Base-by-base conservation (phyloP, 805 yeast genomes). In the Metschnikowia proteae region DNA sequence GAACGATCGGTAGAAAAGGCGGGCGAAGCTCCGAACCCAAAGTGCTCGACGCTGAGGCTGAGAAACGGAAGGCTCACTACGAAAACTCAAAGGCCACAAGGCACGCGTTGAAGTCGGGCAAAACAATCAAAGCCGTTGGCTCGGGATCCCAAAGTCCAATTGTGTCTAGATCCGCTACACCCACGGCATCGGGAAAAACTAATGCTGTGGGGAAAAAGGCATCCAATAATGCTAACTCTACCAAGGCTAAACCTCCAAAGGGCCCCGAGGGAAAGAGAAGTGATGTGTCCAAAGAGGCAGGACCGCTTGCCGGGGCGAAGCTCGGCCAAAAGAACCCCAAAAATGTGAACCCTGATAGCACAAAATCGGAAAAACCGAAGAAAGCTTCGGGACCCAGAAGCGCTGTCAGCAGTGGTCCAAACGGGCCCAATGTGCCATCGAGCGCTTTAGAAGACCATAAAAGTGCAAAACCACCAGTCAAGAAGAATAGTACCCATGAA, bases 41-140 rank as follows among this genome's bases (percentile, higher is more conserved):
- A 43, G 58, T 52, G 35, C 57, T 51, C 7, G 66, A 65, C 46
- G 63, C 66, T 1, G 68, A 60, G 28, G 65, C 67, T 10, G 71
- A 67, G 43, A 68, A 64, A 36, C 60, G 75, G 52, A 61, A 66
- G 45, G 74, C 72, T 4, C 71, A 71, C 48, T 71, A 70, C 51
- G 60, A 63, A 30, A 63, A 53, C 13, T 58, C 67, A 10, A 65
- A 67, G 50, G 69, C 67, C 30, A 60, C 58, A 36, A 60, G 68
- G 8, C 51, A 53, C 33, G 66, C 66, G 8, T 55, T 69, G 23
- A 71, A 71, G 55, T 60, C 73, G 5, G 75, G 73, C 3, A 61
- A 66, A 28, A 70, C 75, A 3, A 59, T 71, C 22, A 61, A 63
- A 45, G 77, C 76, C 1, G 66, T 70, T 3, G 76, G 76, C 1